phyloP scores from a whole-genome alignment of 495 filamentous ascomycete species.

The Hamigera avellanea region DNA sequence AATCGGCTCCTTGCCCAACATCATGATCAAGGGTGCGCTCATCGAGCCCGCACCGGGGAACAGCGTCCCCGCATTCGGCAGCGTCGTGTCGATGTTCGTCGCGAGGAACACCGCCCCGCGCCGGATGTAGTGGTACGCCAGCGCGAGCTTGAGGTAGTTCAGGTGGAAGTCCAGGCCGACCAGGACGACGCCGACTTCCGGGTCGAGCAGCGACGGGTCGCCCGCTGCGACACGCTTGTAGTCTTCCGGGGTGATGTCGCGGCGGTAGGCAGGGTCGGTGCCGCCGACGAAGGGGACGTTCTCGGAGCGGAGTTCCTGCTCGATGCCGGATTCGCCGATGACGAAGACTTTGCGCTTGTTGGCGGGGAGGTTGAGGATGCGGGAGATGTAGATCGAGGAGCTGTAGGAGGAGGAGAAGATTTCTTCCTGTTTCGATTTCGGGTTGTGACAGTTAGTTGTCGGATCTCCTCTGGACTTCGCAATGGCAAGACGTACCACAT shows the following conservation, averaged over 20 bases:
- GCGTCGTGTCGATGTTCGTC: conserved; percentile 82
- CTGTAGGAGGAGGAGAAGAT: conserved; percentile 95
- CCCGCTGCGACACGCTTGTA: conserved; percentile 65
- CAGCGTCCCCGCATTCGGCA: conserved; percentile 65
- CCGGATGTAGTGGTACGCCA: conserved; percentile 74
- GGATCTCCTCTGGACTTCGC: too few species aligned
- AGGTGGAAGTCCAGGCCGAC: conserved; percentile 84
- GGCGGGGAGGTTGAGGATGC: conserved; percentile 66
- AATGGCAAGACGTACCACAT: conserved; percentile 36
- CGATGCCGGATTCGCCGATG: conserved; percentile 83
- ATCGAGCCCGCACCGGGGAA: conserved; percentile 89
- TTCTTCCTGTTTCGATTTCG: conserved; percentile 55
- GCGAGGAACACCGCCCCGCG: conserved; percentile 82
- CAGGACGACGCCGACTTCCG: conserved; percentile 81
- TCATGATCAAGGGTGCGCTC: conserved; percentile 66
- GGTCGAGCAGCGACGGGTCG: conserved; percentile 55
- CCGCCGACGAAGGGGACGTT: conserved; percentile 74
- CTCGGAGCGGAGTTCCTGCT: conserved; percentile 72
- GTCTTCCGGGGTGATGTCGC: conserved; percentile 69
- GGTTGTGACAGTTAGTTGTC: too few species aligned
- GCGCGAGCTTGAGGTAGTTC: conserved; percentile 83
- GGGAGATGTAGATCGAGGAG: conserved; percentile 89
- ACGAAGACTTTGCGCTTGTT: conserved; percentile 89
- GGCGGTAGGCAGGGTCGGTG: conserved; percentile 66
- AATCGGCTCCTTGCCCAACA: conserved; percentile 56